Evolutionary conservation across 352 stramenopile species (phyloP), one percentile per base, ranked within the genome.

Genomic region (Phytophthora chlamydospora): DNA sequence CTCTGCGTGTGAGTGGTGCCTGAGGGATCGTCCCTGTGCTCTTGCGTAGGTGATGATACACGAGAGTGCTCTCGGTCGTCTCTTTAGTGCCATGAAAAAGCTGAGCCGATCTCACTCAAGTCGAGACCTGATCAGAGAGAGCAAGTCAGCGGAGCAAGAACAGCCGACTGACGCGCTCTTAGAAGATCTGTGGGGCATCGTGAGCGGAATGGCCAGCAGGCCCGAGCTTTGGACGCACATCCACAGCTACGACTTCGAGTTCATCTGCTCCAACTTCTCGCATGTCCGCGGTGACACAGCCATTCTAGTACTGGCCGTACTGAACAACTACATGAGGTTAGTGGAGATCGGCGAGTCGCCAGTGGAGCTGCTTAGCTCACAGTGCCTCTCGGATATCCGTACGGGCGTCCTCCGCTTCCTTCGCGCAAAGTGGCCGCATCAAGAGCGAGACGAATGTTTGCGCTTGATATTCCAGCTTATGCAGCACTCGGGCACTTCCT

Each of bases 381-480:
- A 83, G 34, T 78, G 75, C 33, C 62, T 92, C 11, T 78, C 68
- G 21, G 74, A 84, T 47, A 69, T 94, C 27, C 81, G 83, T 1
- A 73, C 73, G 0, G 85, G 83, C 1, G 66, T 90, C 0, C 63
- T 89, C 14, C 78, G 70, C 11, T 90, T 92, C 54, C 31, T 94
- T 42, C 83, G 81, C 16, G 51, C 71, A 6, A 92, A 94, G 27
- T 92, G 81, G 83, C 73, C 78, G 2, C 66, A 85, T 39, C 85
- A 91, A 31, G 81, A 92, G 49, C 83, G 80, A 4, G 83, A 94
- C 46, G 66, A 82, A 48, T 90, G 80, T 24, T 63, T 92, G 29
- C 62, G 65, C 14, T 52, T 92, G 17, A 62, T 91, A 10, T 79
- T 80, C 16, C 70, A 76, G 41, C 78, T 94, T 5, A 85, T 90